These are phyloP conservation scores for Pseudogymnoascus sp. DNA, from an alignment of 2,329 filamentous ascomycete species.

Conservation along the genomic window DNA sequence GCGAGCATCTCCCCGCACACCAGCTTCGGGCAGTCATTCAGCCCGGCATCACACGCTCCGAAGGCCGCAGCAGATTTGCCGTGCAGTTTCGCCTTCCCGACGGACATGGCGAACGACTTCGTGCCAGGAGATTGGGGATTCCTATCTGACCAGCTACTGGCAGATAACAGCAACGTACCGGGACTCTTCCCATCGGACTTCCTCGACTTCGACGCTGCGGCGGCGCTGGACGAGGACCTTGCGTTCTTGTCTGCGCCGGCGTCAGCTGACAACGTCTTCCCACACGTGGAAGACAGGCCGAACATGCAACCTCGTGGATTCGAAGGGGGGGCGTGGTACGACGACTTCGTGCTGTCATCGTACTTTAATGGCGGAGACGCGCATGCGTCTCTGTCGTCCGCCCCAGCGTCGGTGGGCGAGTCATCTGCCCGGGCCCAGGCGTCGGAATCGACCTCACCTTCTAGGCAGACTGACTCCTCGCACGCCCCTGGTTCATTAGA, in stretches of 20 bases:
- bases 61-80: background rate
- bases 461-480: background rate
- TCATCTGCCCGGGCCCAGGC: background rate
- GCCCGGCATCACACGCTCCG: background rate
- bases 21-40: slow-evolving; percentile 3
- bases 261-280: background rate
- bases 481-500: background rate
- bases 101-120: background rate
- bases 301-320: background rate
- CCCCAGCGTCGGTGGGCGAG: background rate
- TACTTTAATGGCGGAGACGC: background rate
- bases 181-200: background rate
- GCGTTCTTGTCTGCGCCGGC: background rate
- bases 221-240: background rate
- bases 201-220: background rate
- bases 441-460: background rate
- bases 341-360: background rate
- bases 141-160: background rate
- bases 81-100: background rate
- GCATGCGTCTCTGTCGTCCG: background rate
- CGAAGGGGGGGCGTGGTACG: background rate
- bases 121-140: background rate
- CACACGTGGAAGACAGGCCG: background rate
- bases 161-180: background rate
- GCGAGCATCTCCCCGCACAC: background rate